Conservation (phyloP, 208 protist species). For the Entamoeba moshkovskii region DNA sequence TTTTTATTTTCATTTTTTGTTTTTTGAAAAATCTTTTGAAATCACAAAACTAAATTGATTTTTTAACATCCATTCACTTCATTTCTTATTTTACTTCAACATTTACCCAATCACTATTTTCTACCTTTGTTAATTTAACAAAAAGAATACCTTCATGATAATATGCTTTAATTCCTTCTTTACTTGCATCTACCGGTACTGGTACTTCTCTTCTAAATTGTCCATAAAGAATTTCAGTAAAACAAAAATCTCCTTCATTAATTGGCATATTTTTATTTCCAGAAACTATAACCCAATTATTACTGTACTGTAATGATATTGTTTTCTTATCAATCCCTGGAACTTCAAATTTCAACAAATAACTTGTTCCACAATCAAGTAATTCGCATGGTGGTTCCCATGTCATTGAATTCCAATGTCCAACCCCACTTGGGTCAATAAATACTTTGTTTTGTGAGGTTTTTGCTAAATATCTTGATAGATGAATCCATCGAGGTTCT, state of each 20-base stretch:
- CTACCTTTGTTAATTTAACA: not conserved
- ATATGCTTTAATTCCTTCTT: not conserved
- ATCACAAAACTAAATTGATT: too few relatives aligned
- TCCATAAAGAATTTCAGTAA: not conserved
- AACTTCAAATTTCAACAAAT: not conserved
- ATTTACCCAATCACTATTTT: not conserved
- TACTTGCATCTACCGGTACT: not conserved
- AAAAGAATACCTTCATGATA: not conserved
- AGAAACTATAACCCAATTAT: not conserved
- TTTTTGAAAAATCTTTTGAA: too few relatives aligned
- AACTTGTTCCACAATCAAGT: not conserved
- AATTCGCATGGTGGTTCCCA: not conserved
- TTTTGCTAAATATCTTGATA: not conserved
- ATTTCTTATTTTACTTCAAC: not conserved
- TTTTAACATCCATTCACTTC: too few relatives aligned
- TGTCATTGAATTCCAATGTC: not conserved
- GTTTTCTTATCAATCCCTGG: not conserved
- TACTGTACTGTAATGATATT: not conserved
- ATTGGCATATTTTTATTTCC: not conserved
- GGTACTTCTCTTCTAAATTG: not conserved
- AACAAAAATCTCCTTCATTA: not conserved
- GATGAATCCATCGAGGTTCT: not conserved
- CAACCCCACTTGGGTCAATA: not conserved
- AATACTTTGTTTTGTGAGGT: not conserved
- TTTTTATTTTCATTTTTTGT: too few relatives aligned